Percentiles rank a stretch among this genome's conserved stretches.
These are phyloP conservation scores for Termitomyces bulborhizus DNA, from an alignment of 768 basidiomycete species.

Conservation along the genomic window DNA sequence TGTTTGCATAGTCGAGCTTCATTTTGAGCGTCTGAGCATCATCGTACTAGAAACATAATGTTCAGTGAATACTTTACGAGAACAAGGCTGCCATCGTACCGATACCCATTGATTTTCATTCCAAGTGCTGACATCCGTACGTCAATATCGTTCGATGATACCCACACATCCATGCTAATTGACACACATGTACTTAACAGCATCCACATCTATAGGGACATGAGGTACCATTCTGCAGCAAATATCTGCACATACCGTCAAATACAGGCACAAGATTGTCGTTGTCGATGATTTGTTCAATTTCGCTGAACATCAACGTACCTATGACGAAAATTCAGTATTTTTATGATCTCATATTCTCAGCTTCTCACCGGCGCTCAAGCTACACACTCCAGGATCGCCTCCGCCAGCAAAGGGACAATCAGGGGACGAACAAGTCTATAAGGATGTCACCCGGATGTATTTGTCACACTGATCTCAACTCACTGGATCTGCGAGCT, in stretches of 20 bases:
- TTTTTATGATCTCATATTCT: background rate
- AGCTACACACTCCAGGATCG: conserved; percentile 7
- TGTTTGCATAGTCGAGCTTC: conserved; percentile 16
- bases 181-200: background rate
- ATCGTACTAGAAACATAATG: conserved; percentile 5
- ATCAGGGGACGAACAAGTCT: conserved; percentile 1
- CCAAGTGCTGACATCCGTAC: background rate
- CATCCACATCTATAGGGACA: background rate
- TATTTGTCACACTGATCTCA: background rate
- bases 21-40: conserved; percentile 13
- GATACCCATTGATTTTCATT: conserved; percentile 15
- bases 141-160: background rate
- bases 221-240: background rate
- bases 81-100: background rate
- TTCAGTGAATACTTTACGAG: background rate
- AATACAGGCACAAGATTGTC: background rate
- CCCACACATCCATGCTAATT: background rate
- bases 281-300: conserved; percentile 5
- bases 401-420: conserved; percentile 12
- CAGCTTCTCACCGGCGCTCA: background rate
- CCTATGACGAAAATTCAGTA: conserved; percentile 1
- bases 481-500: conserved; percentile 10
- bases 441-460: background rate
- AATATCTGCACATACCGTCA: background rate
- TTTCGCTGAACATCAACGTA: conserved; percentile 15